Conservation (phyloP, 2,329 filamentous ascomycete species). For the Rhexocercosporidium sp. region DNA sequence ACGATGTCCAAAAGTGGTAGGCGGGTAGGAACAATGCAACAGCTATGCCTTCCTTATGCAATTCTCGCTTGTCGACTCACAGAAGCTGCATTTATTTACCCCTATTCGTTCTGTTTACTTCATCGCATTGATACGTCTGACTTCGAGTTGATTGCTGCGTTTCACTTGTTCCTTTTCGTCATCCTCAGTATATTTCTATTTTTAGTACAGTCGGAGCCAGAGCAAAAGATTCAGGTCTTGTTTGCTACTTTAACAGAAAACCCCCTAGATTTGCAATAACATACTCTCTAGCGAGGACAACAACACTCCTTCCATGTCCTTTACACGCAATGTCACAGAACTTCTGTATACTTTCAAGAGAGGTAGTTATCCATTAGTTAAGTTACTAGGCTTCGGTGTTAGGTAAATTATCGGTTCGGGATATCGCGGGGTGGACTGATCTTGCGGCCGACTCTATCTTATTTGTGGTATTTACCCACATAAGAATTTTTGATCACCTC, state of each 20-base stretch:
- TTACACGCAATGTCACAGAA: not conserved
- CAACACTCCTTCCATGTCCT: not conserved
- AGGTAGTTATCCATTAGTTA: no score
- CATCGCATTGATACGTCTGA: not conserved
- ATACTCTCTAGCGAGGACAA: not conserved
- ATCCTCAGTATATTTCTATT: conserved; percentile 4
- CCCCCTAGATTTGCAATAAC: no score
- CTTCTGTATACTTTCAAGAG: not conserved
- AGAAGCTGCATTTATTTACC: no score
- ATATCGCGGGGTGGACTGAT: not conserved
- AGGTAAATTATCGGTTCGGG: not conserved
- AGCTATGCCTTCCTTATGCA: not conserved
- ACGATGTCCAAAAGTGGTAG: not conserved
- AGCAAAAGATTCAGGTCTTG: not conserved
- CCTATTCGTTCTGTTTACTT: conserved; percentile 7
- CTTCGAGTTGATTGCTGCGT: conserved; percentile 12
- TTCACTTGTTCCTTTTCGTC: conserved; percentile 19
- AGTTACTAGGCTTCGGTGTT: no score
- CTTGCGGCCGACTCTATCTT: not conserved
- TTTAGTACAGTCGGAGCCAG: not conserved
- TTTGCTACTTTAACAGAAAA: not conserved
- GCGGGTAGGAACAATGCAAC: not conserved
- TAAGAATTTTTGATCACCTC: not conserved
- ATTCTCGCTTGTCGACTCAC: no score
- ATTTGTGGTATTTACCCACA: not conserved